Conservation (phyloP, 495 filamentous ascomycete genomes). For the Friedmanniomyces simplex region DNA sequence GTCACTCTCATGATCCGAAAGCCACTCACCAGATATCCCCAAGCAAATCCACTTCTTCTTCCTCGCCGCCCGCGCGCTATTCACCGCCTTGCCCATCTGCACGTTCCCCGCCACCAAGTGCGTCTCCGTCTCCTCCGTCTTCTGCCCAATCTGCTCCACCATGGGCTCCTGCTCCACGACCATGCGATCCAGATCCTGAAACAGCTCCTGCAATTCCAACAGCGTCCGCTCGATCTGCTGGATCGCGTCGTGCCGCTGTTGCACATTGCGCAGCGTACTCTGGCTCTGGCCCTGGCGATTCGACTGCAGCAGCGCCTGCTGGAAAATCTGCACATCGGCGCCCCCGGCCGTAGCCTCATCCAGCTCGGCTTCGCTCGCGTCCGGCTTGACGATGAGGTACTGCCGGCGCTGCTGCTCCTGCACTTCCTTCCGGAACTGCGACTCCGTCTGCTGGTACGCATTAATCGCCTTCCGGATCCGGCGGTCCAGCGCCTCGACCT, state of each 20-base stretch:
- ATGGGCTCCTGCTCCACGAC: slow-evolving; percentile 73
- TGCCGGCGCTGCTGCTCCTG: slow-evolving; percentile 75
- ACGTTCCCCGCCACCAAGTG: slow-evolving; percentile 73
- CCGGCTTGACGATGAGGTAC: slow-evolving; percentile 78
- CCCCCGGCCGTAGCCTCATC: slow-evolving; percentile 63
- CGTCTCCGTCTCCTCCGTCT: slow-evolving; percentile 64
- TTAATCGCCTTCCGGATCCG: slow-evolving; percentile 67
- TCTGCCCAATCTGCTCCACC: slow-evolving; percentile 67
- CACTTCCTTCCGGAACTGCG: slow-evolving; percentile 63
- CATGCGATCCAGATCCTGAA: slow-evolving; percentile 72
- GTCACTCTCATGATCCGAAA: neutral
- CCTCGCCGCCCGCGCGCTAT: slow-evolving; percentile 64
- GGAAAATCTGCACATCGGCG: slow-evolving; percentile 61
- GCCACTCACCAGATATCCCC: slow-evolving; percentile 41
- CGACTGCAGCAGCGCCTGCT: slow-evolving; percentile 60
- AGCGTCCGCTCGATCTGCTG: slow-evolving; percentile 84
- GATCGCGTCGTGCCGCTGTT: slow-evolving; percentile 77
- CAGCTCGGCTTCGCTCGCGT: slow-evolving; percentile 73
- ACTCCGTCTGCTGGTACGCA: slow-evolving; percentile 67
- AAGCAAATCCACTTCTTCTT: slow-evolving; percentile 99
- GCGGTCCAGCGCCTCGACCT: slow-evolving; percentile 70
- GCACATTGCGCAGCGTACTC: slow-evolving; percentile 61
- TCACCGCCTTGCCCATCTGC: slow-evolving; percentile 65
- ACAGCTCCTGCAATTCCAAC: slow-evolving; percentile 71
- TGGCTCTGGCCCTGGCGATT: slow-evolving; percentile 72